phyloP scores from a whole-genome alignment of 805 yeast species.

The Scheffersomyces stipitis region DNA sequence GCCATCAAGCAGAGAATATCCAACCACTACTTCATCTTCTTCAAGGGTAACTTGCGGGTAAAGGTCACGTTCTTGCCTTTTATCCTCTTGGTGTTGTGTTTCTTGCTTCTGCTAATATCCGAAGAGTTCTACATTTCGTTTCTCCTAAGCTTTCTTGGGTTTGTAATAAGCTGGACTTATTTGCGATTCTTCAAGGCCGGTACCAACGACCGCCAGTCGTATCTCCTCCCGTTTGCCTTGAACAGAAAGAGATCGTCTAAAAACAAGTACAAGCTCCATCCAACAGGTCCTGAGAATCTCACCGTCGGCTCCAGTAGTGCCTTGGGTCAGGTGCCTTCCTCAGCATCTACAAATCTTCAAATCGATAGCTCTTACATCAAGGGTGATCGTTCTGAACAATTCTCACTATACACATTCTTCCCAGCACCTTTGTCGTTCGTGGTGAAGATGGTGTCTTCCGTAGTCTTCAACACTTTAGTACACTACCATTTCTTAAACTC shows the following conservation, averaged over 20 bases:
- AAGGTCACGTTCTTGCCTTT: constrained; percentile 43
- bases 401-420: constrained; percentile 40
- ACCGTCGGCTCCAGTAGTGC: not conserved
- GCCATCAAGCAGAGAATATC: constrained; percentile 67
- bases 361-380: constrained; percentile 8
- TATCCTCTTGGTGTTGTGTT: constrained; percentile 23
- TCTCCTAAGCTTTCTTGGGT: constrained; percentile 28
- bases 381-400: constrained; percentile 32
- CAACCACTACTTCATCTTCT: constrained; percentile 53
- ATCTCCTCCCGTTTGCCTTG: constrained; percentile 35
- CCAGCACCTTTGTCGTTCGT: constrained; percentile 37
- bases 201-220: constrained; percentile 44
- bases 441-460: constrained; percentile 17
- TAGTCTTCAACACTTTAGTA: constrained; percentile 20
- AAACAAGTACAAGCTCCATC: constrained; percentile 3
- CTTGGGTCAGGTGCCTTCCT: constrained; percentile 1
- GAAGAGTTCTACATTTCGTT: constrained; percentile 28
- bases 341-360: constrained; percentile 7
- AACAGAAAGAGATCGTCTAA: constrained; percentile 18
- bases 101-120: constrained; percentile 20
- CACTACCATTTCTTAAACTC: constrained; percentile 21
- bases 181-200: constrained; percentile 41
- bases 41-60: constrained; percentile 47
- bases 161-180: constrained; percentile 38
- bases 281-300: constrained; percentile 1